Evolutionary conservation across 768 basidiomycete genomes (phyloP), one percentile per base, ranked within the genome.

Genomic region (Phlegmacium glaucopus): DNA sequence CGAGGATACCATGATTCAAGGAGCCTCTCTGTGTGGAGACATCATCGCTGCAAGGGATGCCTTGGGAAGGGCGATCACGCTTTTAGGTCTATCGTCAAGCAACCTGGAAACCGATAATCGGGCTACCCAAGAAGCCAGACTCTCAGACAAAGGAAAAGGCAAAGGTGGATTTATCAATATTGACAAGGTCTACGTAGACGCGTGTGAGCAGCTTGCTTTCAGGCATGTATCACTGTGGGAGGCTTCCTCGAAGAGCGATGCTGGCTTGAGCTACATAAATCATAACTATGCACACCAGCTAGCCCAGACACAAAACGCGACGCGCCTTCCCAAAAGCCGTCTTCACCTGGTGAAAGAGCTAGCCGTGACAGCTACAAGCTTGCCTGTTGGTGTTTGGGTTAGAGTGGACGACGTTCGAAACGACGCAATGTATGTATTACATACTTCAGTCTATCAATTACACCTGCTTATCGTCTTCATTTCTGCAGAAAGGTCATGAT

Each of bases 351-450:
- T 77, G 51, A 76, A 77, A 60, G 80, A 81, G 60, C 66, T 80
- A n/a, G 75, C 77, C 13, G 72, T 74, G 17, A 78, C 74, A 63
- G 72, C 77, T 4, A 80, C 79, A 8, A 72, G 72, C 44, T 66
- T 80, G n/a, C 80, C 79, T 42, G 68, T 73, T 2, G 79, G 79
- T 6, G 70, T 80, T 4, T 80, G 76, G 75, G 74, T 80, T 25
- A 68, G 78, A 28, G 76, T 77, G 6, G 78, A 82, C 54, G 79
- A 82, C 55, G 71, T 76, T 26, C 68, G 80, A 40, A 77, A 79
- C 58, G 79, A 82, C 54, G 76, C 67, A 1, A 70, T 80, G 79
- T 79, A 55, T 49, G 78, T 54, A 22, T 26, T 26, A 48, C 25
- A 12, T 39, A 37, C 16, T 48, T 50, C 26, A 44, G 28, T 40